Conservation (phyloP, 257 asterid genomes). For the Fraxinus anomala region DNA sequence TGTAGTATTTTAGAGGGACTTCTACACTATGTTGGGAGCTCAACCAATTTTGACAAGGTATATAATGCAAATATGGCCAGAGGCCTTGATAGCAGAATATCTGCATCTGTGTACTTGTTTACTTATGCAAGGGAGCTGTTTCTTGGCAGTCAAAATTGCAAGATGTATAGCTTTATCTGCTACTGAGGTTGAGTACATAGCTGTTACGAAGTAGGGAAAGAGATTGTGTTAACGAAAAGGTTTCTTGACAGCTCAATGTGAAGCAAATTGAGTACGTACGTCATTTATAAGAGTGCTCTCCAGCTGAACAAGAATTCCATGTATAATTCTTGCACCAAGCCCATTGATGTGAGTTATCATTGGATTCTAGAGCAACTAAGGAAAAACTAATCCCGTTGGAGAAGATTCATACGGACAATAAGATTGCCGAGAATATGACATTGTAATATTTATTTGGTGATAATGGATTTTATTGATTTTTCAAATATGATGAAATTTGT, state of each 20-base stretch:
- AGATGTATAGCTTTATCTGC: not conserved
- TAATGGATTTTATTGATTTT: too few relatives aligned
- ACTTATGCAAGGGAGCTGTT: not conserved
- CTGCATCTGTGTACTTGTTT: not conserved
- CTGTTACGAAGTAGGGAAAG: not conserved
- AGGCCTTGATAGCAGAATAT: not conserved
- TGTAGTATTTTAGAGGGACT: not conserved
- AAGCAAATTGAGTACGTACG: too few relatives aligned
- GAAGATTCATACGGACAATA: too few relatives aligned
- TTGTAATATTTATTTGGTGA: too few relatives aligned
- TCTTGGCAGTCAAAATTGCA: not conserved
- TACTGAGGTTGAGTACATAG: not conserved
- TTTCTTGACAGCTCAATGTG: not conserved
- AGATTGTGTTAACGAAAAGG: not conserved
- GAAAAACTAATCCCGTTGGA: not conserved
- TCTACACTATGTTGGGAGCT: not conserved
- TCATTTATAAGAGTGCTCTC: not conserved
- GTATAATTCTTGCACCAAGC: not conserved
- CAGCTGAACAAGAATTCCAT: not conserved
- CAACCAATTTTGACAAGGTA: not conserved
- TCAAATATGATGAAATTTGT: too few relatives aligned
- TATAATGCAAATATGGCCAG: not conserved
- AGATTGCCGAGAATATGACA: too few relatives aligned
- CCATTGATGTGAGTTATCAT: not conserved
- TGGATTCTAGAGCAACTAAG: not conserved